These are phyloP conservation scores for Brasenia schreberi DNA, from an alignment of 164 flowering plant species.

Conservation along the genomic window DNA sequence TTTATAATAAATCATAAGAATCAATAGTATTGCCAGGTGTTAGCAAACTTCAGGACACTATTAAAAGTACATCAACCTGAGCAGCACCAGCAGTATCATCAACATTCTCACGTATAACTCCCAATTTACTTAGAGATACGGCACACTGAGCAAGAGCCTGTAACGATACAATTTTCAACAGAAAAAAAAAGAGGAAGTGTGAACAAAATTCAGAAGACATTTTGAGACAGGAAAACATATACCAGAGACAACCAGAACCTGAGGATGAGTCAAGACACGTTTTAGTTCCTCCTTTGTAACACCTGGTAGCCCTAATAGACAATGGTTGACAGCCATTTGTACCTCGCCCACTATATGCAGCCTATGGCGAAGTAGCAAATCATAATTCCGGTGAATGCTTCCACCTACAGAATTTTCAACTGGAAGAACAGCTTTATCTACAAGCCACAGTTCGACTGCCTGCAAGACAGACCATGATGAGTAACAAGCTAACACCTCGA, in stretches of 20 bases:
- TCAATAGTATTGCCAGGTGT: neutral
- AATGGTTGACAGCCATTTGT: slow-evolving; percentile 43
- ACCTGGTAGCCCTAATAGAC: slow-evolving; percentile 59
- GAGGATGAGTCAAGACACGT: slow-evolving; percentile 57
- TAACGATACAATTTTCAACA: slow-evolving; percentile 5
- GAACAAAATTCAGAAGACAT: neutral
- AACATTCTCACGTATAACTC: slow-evolving; percentile 38
- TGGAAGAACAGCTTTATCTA: slow-evolving; percentile 61
- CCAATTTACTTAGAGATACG: slow-evolving; percentile 42
- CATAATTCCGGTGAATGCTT: slow-evolving; percentile 62
- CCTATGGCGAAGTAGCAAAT: slow-evolving; percentile 59
- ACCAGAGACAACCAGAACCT: slow-evolving; percentile 18
- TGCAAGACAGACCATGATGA: slow-evolving; percentile 12
- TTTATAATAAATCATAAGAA: neutral
- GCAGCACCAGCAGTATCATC: slow-evolving; percentile 78
- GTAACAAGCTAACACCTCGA: neutral
- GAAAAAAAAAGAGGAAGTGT: neutral
- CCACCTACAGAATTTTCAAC: slow-evolving; percentile 63
- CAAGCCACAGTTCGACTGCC: slow-evolving; percentile 72
- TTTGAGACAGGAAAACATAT: neutral
- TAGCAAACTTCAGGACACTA: neutral
- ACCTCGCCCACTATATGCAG: slow-evolving; percentile 74
- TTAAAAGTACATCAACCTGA: slow-evolving; percentile 18
- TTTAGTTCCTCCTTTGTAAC: slow-evolving; percentile 39
- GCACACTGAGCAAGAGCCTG: slow-evolving; percentile 72